Evolutionary conservation across 2,329 filamentous ascomycete genomes (phyloP), one percentile per base, ranked within the genome.

Genomic region (Nothophaeocryptopus gaeumannii): DNA sequence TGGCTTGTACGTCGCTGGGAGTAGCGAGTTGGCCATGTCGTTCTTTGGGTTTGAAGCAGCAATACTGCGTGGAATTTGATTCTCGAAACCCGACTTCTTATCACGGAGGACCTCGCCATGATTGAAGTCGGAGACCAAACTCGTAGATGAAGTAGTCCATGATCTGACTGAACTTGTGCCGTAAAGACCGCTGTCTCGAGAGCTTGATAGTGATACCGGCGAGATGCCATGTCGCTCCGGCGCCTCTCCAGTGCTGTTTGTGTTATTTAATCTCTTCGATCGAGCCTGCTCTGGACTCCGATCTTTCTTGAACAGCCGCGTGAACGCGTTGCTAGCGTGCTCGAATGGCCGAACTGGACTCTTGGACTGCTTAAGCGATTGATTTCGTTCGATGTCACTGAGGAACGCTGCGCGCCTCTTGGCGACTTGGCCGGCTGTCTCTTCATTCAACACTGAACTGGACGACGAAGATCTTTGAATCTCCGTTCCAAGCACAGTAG

Each of bases 241-340:
- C 3, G 43, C 44, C 14, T 43, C 46, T 9, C 26, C 30, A 12
- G 31, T 31, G 15, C 34, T 32, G 12, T 30, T 35, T 14, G 37
- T 49, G 13, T 20, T 47, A 41, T 48, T 53, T 13, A 44, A 43
- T 40, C 50, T 54, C 40, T 52, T 56, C 36, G 53, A 54, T 12
- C 50, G 50, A 29, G 49, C 31, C 20, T 59, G 49, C 40, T 63
- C 58, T n/a, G 58, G 51, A 35, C 37, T 58, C 32, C 45, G 50
- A 36, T 63, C 60, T 40, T 61, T 62, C 51, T 63, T 63, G 56
- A 70, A 70, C 8, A 70, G 59, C 47, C 63, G 62, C 7, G 66
- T 67, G 57, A 69, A 69, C 42, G 67, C 67, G 42, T 64, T 67
- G 46, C 63, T 69, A 58, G 67, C 67, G 49, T 67, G 67, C 45